Percentiles rank a stretch among this genome's conserved stretches.
phyloP scores from a whole-genome alignment of 2,329 filamentous ascomycete species.

The Coniella lustricola region DNA sequence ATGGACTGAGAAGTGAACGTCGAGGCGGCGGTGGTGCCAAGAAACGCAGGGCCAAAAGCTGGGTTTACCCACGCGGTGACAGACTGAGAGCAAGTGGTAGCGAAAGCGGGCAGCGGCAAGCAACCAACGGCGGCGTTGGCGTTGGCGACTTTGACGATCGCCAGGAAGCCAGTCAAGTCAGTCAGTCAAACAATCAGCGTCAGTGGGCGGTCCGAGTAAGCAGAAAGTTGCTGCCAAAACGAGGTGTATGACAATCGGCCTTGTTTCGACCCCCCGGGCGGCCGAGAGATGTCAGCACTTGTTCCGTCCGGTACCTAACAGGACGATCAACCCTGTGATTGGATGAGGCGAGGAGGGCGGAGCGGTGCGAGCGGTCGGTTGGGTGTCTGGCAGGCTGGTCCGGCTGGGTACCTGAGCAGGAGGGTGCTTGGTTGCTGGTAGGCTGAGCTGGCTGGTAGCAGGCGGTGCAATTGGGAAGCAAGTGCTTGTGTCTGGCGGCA shows the following conservation, averaged over 20 bases:
- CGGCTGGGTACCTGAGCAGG: too few species aligned
- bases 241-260: constrained; percentile 1
- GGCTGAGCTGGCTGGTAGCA: too few species aligned
- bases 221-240: neutral
- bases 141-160: too few species aligned
- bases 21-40: too few species aligned
- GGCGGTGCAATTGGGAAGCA: too few species aligned
- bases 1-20: too few species aligned
- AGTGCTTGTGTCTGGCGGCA: too few species aligned
- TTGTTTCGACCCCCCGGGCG: constrained; percentile 3
- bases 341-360: neutral
- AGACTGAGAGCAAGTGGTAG: too few species aligned
- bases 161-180: neutral
- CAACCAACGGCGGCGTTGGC: too few species aligned
- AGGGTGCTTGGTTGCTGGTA: too few species aligned
- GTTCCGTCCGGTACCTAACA: neutral
- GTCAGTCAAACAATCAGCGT: neutral
- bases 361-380: neutral
- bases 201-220: neutral
- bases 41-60: too few species aligned
- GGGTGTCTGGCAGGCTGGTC: neutral
- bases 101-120: neutral
- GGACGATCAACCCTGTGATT: neutral
- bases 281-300: constrained; percentile 2
- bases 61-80: too few species aligned